Base-by-base conservation (phyloP, 768 basidiomycete species). In the Megacollybia marginata region DNA sequence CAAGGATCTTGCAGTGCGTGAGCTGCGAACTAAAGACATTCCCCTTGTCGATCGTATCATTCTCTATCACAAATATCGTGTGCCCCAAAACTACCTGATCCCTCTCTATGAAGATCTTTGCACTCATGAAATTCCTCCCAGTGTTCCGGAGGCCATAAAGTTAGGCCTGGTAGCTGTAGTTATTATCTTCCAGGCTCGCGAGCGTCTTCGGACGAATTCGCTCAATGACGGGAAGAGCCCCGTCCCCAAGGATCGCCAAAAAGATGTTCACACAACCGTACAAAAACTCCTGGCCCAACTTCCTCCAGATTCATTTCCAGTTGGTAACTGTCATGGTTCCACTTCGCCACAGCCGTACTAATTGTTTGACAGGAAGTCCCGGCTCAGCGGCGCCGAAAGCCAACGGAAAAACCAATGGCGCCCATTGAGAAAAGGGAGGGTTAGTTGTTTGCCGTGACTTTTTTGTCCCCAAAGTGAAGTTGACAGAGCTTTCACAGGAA, bases 1-100 rank as follows among this genome's bases (percentile, higher is more conserved):
- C 7, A 73, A 67, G 34, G 57, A 51, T 44, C 78, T 69, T 0
- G 80, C 82, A 0, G 63, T 83, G 0, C 74, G 78, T 1, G 77
- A 85, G 48, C 67, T 85, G 0, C 38, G 8, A 40, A 8, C 38
- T 18, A 8, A 40, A 18, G 15, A 18, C 5, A 40, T 40, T 13
- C 15, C 13, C 18, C 38, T 40, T 8, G 18, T 40, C 8, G 38
- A 40, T 18, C 38, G 38, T 3, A 40, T 40, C 8, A 8, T 40
- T 40, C 38, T 40, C 2, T 40, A 40, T 8, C 38, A 40, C 38
- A 40, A 40, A 40, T 40, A 40, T 40, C 38, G 8, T 18, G 38
- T 40, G 2, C 15, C 13, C 8, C 15, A 40, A 13, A 8, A 13
- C 38, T 8, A 15, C 8, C 5, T 40, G 15, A 40, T 40, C 38